A percentile compares a stretch with the other conserved stretches of the same genome.
phyloP scores from a whole-genome alignment of 2,329 filamentous ascomycete species.

The Tolypocladium tropicale region DNA sequence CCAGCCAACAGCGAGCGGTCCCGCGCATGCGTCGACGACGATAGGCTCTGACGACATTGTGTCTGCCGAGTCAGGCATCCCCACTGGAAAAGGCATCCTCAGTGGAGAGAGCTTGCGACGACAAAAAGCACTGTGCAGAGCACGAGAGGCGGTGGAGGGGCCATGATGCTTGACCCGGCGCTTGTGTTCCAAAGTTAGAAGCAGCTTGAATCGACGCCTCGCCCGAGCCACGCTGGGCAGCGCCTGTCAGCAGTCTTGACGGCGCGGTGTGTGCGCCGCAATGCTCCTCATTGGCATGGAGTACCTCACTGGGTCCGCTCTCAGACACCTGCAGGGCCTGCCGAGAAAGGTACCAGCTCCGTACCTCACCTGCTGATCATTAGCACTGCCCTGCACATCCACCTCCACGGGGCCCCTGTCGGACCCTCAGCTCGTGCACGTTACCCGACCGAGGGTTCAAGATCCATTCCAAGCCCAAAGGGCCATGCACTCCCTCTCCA shows the following conservation, averaged over 20 bases:
- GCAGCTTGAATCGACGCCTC: neutral
- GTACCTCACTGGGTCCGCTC: too few relatives aligned
- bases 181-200: slow-evolving; percentile 1
- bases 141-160: neutral
- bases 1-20: neutral
- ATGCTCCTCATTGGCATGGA: too few relatives aligned
- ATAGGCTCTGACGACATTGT: neutral
- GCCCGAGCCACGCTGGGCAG: neutral
- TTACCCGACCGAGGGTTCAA: neutral
- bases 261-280: too few relatives aligned
- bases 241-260: neutral
- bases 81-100: neutral
- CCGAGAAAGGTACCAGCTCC: too few relatives aligned
- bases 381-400: neutral
- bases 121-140: neutral
- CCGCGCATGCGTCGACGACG: too few relatives aligned
- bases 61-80: neutral
- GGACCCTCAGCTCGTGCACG: neutral
- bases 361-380: too few relatives aligned
- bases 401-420: neutral
- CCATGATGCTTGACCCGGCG: neutral
- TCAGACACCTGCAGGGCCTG: too few relatives aligned
- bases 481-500: neutral
- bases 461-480: neutral
- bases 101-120: neutral